Evolutionary conservation across 2,329 filamentous ascomycete genomes (phyloP).

Genomic region (Hypomyces perniciosus): DNA sequence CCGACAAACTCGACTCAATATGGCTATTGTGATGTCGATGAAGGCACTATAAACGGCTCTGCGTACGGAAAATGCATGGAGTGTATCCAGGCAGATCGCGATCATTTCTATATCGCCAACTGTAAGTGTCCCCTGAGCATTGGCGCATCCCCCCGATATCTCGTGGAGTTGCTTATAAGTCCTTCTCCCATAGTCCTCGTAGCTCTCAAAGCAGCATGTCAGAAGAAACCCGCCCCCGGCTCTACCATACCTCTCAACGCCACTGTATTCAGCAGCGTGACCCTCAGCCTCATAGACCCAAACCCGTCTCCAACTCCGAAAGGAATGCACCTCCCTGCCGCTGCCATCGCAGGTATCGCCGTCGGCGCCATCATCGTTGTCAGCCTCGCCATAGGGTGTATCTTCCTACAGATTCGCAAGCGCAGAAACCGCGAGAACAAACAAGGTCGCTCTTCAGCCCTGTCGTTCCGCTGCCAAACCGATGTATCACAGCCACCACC

Average conservation of each 20-base stretch:
- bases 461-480: slow-evolving; percentile 47
- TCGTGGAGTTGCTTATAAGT: not conserved
- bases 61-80: slow-evolving; percentile 36
- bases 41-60: slow-evolving; percentile 27
- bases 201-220: slow-evolving; percentile 46
- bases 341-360: slow-evolving; percentile 40
- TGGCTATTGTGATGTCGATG: slow-evolving; percentile 41
- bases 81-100: slow-evolving; percentile 39
- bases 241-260: slow-evolving; percentile 35
- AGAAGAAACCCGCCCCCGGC: slow-evolving; percentile 37
- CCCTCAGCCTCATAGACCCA: slow-evolving; percentile 4
- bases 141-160: slow-evolving; percentile 4
- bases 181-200: slow-evolving; percentile 36
- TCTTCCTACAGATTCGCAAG: slow-evolving; percentile 42
- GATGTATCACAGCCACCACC: not conserved
- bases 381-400: slow-evolving; percentile 32
- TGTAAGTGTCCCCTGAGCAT: slow-evolving; percentile 31
- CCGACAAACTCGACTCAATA: slow-evolving; percentile 31
- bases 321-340: slow-evolving; percentile 25
- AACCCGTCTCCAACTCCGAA: not conserved
- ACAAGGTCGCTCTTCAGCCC: slow-evolving; percentile 29
- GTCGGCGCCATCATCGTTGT: slow-evolving; percentile 34
- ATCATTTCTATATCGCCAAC: slow-evolving; percentile 42
- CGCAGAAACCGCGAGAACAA: slow-evolving; percentile 29
- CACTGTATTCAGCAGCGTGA: slow-evolving; percentile 37